phyloP scores from a whole-genome alignment of 1,284 basidiomycete species.

The Filobasidium uniguttulatum region DNA sequence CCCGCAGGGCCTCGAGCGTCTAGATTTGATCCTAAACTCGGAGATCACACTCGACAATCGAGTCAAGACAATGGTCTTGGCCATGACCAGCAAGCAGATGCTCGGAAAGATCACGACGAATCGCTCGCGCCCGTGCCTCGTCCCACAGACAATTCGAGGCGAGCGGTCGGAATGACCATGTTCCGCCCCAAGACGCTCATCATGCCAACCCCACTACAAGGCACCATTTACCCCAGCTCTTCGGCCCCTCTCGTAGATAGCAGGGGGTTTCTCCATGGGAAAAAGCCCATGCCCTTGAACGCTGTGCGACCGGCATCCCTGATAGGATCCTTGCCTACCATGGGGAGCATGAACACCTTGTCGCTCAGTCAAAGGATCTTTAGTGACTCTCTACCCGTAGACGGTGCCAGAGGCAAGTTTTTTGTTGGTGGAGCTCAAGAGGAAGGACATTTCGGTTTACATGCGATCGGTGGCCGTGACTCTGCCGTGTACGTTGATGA shows the following conservation, averaged over 20 bases:
- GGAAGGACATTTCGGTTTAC: slow-evolving; percentile 17
- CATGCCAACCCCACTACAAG: slow-evolving; percentile 28
- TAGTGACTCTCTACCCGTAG: slow-evolving; percentile 25
- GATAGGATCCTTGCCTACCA: slow-evolving; percentile 18
- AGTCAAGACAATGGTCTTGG: neutral
- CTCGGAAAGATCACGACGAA: too few relatives aligned
- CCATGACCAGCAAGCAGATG: too few relatives aligned
- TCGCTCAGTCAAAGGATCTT: slow-evolving; percentile 28
- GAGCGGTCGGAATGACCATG: slow-evolving; percentile 16
- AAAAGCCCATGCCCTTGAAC: slow-evolving; percentile 31
- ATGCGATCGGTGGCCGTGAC: slow-evolving; percentile 16
- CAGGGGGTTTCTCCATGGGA: slow-evolving; percentile 26
- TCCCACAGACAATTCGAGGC: too few relatives aligned
- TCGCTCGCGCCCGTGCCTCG: too few relatives aligned
- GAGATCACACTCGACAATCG: too few relatives aligned
- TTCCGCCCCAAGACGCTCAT: slow-evolving; percentile 31
- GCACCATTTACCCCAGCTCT: slow-evolving; percentile 4
- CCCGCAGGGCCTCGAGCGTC: slow-evolving; percentile 25
- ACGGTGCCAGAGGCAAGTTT: slow-evolving; percentile 20
- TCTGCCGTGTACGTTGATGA: too few relatives aligned
- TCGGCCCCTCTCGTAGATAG: slow-evolving; percentile 4
- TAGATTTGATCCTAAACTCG: slow-evolving; percentile 29
- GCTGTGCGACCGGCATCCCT: slow-evolving; percentile 20
- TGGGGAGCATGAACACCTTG: neutral
- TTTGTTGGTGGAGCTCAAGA: slow-evolving; percentile 12